Evolutionary conservation across 1,284 basidiomycete genomes (phyloP).

Genomic region (Malassezia nana): DNA sequence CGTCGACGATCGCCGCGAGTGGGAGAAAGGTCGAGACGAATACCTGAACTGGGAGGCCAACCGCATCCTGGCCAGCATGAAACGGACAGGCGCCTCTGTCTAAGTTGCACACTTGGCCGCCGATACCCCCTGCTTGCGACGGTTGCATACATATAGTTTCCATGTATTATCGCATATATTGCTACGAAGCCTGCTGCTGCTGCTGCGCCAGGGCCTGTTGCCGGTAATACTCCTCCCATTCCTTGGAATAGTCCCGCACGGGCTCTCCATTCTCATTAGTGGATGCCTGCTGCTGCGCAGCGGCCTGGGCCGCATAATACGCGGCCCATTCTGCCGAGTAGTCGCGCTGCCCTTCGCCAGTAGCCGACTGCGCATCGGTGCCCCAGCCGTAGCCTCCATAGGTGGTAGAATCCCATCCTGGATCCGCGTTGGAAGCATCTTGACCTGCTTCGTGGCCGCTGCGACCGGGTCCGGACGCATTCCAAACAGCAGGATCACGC

Average conservation of each 20-base stretch:
- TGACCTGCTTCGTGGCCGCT: background rate
- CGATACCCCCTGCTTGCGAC: background rate
- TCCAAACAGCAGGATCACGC: constrained; percentile 45
- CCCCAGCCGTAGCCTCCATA: constrained; percentile 11
- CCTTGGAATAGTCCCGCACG: constrained; percentile 38
- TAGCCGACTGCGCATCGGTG: constrained; percentile 1
- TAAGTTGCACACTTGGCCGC: background rate
- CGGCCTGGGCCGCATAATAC: constrained; percentile 38
- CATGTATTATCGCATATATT: background rate
- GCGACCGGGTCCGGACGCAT: constrained; percentile 25
- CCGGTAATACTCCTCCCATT: constrained; percentile 43
- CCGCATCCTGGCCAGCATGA: constrained; percentile 27
- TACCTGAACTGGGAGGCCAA: constrained; percentile 41
- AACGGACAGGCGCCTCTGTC: constrained; percentile 5
- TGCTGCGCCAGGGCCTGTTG: constrained; percentile 30
- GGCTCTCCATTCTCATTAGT: constrained; percentile 4
- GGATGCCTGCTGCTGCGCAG: background rate
- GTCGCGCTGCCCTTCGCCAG: constrained; percentile 26
- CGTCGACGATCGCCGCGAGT: constrained; percentile 18
- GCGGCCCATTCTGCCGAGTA: constrained; percentile 46
- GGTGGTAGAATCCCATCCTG: background rate
- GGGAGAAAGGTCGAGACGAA: constrained; percentile 31
- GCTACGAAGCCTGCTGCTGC: constrained; percentile 13
- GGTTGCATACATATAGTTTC: background rate
- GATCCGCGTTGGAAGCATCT: background rate